Base-by-base conservation (phyloP, 1,284 basidiomycete genomes). In the Singerocomus inundabilis region DNA sequence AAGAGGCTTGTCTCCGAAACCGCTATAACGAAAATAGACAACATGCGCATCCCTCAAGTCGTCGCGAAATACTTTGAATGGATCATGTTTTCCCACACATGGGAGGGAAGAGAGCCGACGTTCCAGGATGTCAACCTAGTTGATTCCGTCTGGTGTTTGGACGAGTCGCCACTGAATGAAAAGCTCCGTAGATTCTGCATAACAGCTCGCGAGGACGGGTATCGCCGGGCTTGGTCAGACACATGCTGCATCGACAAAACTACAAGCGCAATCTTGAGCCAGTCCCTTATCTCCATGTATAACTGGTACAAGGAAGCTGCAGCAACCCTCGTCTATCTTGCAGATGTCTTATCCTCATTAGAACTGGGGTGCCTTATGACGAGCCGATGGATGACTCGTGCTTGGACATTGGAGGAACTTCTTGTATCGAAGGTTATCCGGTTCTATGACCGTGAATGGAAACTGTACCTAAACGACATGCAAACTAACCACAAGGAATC, bases 11-110 rank as follows among this genome's bases (percentile, higher is more conserved):
- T 26, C 44, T 38, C 41, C 16, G 26, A 43, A 21, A 21, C 21
- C 21, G 21, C 21, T 21, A 21, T 21, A 21, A 21, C 4, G 21
- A 21, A 21, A 21, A 21, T 21, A 21, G 21, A 21, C 21, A 21
- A 21, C 21, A 21, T 21, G 21, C 21, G 21, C 21, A 29, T 29
- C 28, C 8, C 5, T 8, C 30, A 0, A 2, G 43, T 25, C 5
- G 52, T 61, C 16, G 46, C 52, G n/a, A 6, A 7, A 5, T 59
- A 43, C 45, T 58, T 56, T 16, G 33, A 47, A 13, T 61, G 56
- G n/a, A 56, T 47, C 34, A 58, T 48, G 59, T 51, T 58, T 28
- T 58, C 59, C 9, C 56, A 61, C 16, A 58, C 39, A 32, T 58
- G 57, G 59, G 36, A 58, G 8, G 37, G 26, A 15, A 34, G 36